Percentiles rank a stretch among this genome's conserved stretches.
Evolutionary conservation across 805 yeast genomes (phyloP).

Genomic region (Zygoascus biomembranicola): DNA sequence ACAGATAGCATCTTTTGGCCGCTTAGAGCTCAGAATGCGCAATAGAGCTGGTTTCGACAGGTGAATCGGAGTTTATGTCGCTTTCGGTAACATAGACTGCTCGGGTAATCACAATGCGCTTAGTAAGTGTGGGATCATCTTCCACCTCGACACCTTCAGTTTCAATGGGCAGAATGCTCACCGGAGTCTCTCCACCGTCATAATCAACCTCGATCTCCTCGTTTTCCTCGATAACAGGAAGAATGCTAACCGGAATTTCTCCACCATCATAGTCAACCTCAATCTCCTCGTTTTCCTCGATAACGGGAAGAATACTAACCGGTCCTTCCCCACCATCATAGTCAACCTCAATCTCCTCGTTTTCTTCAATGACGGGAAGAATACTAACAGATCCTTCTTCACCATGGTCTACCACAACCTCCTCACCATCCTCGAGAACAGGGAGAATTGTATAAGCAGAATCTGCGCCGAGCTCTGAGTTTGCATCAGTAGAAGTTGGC

Average conservation of each 20-base stretch:
- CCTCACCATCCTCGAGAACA: background rate
- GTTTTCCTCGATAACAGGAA: conserved; percentile 1
- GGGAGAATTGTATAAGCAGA: background rate
- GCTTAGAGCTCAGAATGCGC: background rate
- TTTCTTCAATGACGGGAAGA: background rate
- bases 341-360: background rate
- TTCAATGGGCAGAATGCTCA: background rate
- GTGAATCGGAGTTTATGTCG: background rate
- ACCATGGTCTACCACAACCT: background rate
- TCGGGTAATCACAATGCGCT: background rate
- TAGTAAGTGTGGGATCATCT: background rate
- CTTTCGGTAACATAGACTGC: background rate
- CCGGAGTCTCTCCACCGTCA: background rate
- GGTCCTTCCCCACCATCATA: background rate
- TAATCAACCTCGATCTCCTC: conserved; percentile 1
- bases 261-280: background rate
- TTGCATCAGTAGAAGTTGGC: conserved; percentile 1
- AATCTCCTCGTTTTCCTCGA: background rate
- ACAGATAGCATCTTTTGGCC: background rate
- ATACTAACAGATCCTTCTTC: background rate
- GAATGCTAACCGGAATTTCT: background rate
- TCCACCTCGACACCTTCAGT: background rate
- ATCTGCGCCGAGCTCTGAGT: conserved; percentile 3
- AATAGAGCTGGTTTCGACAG: background rate
- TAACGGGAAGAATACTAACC: background rate